Base-by-base conservation (phyloP, 2,329 filamentous ascomycete species). In the Diaporthe sp. region DNA sequence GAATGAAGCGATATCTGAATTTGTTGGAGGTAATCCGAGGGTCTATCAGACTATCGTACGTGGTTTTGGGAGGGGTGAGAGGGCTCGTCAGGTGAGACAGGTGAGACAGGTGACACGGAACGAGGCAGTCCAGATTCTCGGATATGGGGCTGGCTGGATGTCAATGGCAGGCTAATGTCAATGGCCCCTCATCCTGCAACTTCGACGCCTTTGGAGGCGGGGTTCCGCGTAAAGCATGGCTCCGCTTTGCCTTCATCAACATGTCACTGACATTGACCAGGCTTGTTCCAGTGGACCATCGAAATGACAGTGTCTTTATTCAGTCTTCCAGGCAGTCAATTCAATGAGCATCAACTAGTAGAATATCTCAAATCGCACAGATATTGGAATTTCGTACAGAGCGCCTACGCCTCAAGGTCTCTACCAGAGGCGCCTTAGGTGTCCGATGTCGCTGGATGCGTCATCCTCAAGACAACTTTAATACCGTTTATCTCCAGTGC, bases 381-480 rank as follows among this genome's bases (percentile, higher is more conserved):
- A 28, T 53, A 34, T 39, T 10, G 28, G 3, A 17, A 28, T 28
- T 22, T n/a, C 7, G 46, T 19, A 39, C 15, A 28, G 22, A 25
- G 34, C 19, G 31, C 34, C 39, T 28, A 25, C 34, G 15, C 31
- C 6, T 25, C 37, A n/a, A 28, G 31, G 22, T 25, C 10, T 28
- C 15, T 22, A 15, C 25, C 10, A 65, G 19, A 25, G n/a, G 15
- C 28, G 19, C n/a, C 8, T 22, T 17, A 31, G 53, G 53, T 28
- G 34, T 72, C 57, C 57, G 71, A 62, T 62, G 37, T 72, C 57
- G 71, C 71, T 53, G 44, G 37, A 19, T 72, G 34, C 31, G 39
- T 72, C 70, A 60, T 60, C 22, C 8, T 17, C 49, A 13, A n/a
- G 58, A 46, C 34, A 12, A 22, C 4, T 15, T 7, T 51, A 37